Evolutionary conservation across 768 basidiomycete species (phyloP), one percentile per base, ranked within the genome.

Genomic region (Lentinula raphanica): DNA sequence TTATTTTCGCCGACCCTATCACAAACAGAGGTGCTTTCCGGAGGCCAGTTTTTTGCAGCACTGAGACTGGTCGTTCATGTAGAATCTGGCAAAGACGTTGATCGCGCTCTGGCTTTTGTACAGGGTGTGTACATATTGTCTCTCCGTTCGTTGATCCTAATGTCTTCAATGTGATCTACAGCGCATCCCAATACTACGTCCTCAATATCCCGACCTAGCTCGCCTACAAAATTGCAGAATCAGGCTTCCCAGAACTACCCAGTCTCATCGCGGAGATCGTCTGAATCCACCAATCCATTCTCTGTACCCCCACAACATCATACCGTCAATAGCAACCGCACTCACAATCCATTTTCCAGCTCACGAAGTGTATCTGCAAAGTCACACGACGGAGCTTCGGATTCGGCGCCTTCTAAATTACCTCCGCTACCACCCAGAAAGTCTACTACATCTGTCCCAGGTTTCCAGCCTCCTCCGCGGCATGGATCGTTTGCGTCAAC

Each of bases 41-140:
- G 85, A 1, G 85, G 86, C 15, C 86, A 92, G 63, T 89, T 92
- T 67, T 92, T 92, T 64, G 89, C 89, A 7, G 84, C 80, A 0
- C 72, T 90, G 23, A 72, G 90, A 39, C 80, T 92, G 2, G 79
- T 87, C 0, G 68, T 81, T 6, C 89, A 92, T 56, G 80, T 75
- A 35, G 77, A 82, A 64, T 74, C 71, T 13, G 88, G 88, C 11
- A 82, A 80, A 58, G 77, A 81, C 7, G 69, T 88, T 1, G 88
- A 92, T 59, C 73, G 83, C 44, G 74, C 75, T 6, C 77, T 92
- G 28, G 88, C 86, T 0, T 92, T 92, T 62, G 79, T 87, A 1
- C 90, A 92, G 76, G 85, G 90, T 89, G 62, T 59, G 81, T 71
- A 31, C 8, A 3, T 42, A 28, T 29, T n/a, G 23, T 56, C 8